Evolutionary conservation across 768 basidiomycete species (phyloP).

Genomic region (Candolleomyces aberdarensis): DNA sequence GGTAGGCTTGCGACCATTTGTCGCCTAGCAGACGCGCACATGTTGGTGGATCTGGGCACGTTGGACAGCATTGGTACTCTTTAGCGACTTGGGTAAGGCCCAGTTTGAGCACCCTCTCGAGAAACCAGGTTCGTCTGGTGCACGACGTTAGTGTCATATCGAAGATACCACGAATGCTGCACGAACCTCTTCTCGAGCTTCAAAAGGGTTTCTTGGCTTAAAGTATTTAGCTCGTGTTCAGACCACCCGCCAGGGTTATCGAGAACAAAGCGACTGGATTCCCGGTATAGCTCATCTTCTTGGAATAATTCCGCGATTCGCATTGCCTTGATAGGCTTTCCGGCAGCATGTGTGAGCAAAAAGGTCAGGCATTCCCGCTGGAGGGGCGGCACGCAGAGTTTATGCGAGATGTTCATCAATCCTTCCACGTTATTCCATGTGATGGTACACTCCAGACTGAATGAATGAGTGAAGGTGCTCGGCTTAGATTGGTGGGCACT

Average conservation of each 20-base stretch:
- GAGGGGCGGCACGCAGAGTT: slow-evolving; percentile 79
- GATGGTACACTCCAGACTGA: slow-evolving; percentile 84
- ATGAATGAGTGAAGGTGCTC: background rate
- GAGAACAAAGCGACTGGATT: slow-evolving; percentile 87
- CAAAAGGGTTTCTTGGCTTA: slow-evolving; percentile 77
- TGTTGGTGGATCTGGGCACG: slow-evolving; percentile 74
- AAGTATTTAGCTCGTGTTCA: slow-evolving; percentile 75
- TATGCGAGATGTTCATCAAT: slow-evolving; percentile 87
- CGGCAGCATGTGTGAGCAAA: slow-evolving; percentile 89
- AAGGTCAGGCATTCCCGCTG: slow-evolving; percentile 84
- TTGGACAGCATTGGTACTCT: slow-evolving; percentile 88
- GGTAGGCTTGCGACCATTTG: slow-evolving; percentile 89
- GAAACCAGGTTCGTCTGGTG: slow-evolving; percentile 79
- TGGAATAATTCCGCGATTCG: slow-evolving; percentile 88
- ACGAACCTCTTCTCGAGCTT: slow-evolving; percentile 84
- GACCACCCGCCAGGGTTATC: slow-evolving; percentile 89
- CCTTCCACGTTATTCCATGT: slow-evolving; percentile 95
- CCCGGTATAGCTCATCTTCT: slow-evolving; percentile 87
- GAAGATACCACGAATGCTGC: background rate
- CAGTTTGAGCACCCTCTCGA: slow-evolving; percentile 90
- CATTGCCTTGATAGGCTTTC: slow-evolving; percentile 90
- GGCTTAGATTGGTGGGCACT: slow-evolving; percentile 21
- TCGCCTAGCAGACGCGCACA: slow-evolving; percentile 89
- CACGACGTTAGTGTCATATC: background rate
- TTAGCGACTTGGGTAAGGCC: slow-evolving; percentile 85